Evolutionary conservation across 169 alveolate genomes (phyloP).

Genomic region (Babesia bovis): DNA sequence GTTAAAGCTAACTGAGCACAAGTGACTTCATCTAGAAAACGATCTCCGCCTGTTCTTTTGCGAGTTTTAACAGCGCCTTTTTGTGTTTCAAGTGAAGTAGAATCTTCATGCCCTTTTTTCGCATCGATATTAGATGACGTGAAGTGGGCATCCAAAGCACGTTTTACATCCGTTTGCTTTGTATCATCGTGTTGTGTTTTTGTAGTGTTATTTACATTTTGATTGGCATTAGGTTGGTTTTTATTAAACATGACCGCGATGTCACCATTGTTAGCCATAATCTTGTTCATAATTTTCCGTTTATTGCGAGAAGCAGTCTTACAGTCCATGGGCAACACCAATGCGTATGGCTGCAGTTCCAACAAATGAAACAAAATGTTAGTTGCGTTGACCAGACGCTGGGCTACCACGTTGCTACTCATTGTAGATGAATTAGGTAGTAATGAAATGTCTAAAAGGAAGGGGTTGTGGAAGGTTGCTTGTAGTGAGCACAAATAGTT

Average conservation of each 20-base stretch:
- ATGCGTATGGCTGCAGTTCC: constrained; percentile 61
- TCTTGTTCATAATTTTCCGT: constrained; percentile 42
- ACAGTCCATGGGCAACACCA: constrained; percentile 65
- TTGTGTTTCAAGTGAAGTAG: neutral
- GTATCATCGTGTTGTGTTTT: neutral
- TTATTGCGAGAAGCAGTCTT: constrained; percentile 41
- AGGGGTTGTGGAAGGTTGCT: no score
- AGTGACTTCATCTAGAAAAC: neutral
- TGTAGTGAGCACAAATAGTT: no score
- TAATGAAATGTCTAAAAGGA: no score
- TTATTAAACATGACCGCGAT: no score
- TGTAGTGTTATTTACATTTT: neutral
- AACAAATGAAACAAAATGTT: constrained; percentile 53
- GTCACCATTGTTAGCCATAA: constrained; percentile 31
- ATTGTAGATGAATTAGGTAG: constrained; percentile 7
- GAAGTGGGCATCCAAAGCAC: neutral
- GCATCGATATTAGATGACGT: neutral
- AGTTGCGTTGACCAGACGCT: constrained; percentile 58
- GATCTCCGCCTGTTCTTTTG: neutral
- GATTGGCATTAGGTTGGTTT: neutral
- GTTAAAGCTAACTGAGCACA: neutral
- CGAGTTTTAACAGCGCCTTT: neutral
- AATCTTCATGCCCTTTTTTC: neutral
- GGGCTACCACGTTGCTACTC: constrained; percentile 9
- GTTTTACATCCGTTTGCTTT: neutral